A percentile compares a stretch with the other conserved stretches of the same genome.
phyloP scores from a whole-genome alignment of 345 rosid genomes.

The Dipteronia dyeriana region DNA sequence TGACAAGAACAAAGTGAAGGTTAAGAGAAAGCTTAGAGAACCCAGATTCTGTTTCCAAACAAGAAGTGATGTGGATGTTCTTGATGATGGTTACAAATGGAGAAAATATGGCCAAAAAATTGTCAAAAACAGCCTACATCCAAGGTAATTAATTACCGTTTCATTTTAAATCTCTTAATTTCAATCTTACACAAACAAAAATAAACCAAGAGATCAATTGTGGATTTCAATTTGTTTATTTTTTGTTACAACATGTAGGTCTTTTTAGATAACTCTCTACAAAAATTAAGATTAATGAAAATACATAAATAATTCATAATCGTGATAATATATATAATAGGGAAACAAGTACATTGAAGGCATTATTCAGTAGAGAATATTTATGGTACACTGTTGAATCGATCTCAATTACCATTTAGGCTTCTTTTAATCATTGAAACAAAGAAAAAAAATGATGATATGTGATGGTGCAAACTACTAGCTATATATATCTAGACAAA shows the following conservation, averaged over 20 bases:
- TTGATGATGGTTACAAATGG: slow-evolving; percentile 97
- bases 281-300: neutral
- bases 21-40: slow-evolving; percentile 89
- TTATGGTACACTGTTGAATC: slow-evolving; percentile 12
- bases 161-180: no score
- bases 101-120: slow-evolving; percentile 98
- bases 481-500: neutral
- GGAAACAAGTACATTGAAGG: neutral
- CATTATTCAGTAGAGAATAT: slow-evolving; percentile 23
- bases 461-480: neutral
- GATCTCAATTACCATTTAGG: slow-evolving; percentile 21
- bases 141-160: slow-evolving; percentile 54
- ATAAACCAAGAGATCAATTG: no score
- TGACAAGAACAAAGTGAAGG: slow-evolving; percentile 74
- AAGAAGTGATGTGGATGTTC: slow-evolving; percentile 92
- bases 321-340: neutral
- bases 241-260: neutral
- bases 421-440: slow-evolving; percentile 26
- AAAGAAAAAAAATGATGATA: neutral
- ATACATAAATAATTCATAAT: neutral
- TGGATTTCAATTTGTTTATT: neutral
- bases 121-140: slow-evolving; percentile 97
- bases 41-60: slow-evolving; percentile 99
- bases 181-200: no score
- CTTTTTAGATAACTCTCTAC: neutral